Conservation (phyloP, 108 stramenopile genomes). For the Seminavis robusta region DNA sequence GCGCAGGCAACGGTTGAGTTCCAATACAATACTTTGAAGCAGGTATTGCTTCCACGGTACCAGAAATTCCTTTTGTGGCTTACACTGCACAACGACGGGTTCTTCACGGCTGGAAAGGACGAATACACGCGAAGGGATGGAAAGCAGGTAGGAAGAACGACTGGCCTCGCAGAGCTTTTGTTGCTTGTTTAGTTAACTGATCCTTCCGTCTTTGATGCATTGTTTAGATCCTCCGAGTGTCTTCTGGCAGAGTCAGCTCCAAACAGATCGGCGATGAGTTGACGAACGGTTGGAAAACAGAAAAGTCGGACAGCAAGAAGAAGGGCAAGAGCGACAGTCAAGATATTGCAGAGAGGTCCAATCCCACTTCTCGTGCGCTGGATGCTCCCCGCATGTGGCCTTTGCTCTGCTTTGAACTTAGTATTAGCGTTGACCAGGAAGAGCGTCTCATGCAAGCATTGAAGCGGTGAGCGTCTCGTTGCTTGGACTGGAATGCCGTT, state of each 20-base stretch:
- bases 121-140: conserved; percentile 24
- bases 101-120: conserved; percentile 56
- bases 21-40: conserved; percentile 60
- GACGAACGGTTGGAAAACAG: conserved; percentile 37
- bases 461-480: conserved; percentile 31
- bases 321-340: background rate
- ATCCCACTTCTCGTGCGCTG: conserved; percentile 18
- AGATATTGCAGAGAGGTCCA: conserved; percentile 5
- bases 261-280: conserved; percentile 84
- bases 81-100: conserved; percentile 48
- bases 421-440: conserved; percentile 85
- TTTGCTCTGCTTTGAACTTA: conserved; percentile 72
- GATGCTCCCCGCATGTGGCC: conserved; percentile 75
- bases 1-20: conserved; percentile 57
- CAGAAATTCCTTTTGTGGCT: conserved; percentile 73
- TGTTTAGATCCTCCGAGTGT: background rate
- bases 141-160: conserved; percentile 9
- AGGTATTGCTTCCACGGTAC: conserved; percentile 59
- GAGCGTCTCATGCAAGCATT: conserved; percentile 56
- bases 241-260: conserved; percentile 66
- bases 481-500: background rate
- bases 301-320: conserved; percentile 7
- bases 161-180: conserved; percentile 4
- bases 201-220: background rate
- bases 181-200: background rate